Percentiles rank a stretch among this genome's conserved stretches.
phyloP scores from a whole-genome alignment of 1,284 basidiomycete species.

The Termitomyces sp. region DNA sequence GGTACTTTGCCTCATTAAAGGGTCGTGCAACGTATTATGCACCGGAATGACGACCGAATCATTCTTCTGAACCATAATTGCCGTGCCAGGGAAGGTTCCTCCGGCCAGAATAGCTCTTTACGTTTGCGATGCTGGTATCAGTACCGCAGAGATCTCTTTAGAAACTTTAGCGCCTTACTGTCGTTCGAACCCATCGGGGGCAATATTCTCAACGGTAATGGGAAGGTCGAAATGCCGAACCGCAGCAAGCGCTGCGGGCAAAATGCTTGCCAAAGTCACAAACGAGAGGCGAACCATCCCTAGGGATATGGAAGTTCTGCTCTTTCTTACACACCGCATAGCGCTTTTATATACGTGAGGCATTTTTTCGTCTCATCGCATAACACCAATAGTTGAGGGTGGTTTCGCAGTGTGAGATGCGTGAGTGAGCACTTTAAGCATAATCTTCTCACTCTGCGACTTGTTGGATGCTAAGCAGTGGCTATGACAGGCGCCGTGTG shows the following conservation, averaged over 20 bases:
- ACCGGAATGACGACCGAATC: constrained; percentile 21
- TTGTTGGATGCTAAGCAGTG: not conserved
- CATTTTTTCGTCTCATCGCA: constrained; percentile 8
- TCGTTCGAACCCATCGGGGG: constrained; percentile 17
- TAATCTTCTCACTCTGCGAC: constrained; percentile 9
- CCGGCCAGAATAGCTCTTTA: constrained; percentile 18
- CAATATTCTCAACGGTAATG: constrained; percentile 9
- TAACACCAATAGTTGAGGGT: constrained; percentile 12
- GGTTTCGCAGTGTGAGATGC: constrained; percentile 18
- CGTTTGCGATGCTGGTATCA: not conserved
- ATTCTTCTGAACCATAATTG: constrained; percentile 19
- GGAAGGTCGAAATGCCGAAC: constrained; percentile 15
- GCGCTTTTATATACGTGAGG: constrained; percentile 16
- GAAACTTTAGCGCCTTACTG: constrained; percentile 2
- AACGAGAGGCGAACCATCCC: constrained; percentile 16
- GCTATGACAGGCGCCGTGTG: constrained; percentile 4
- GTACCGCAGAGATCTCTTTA: not conserved
- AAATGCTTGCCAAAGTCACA: constrained; percentile 9
- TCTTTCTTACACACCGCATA: not conserved
- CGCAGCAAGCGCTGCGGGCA: constrained; percentile 16
- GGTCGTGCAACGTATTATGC: constrained; percentile 18
- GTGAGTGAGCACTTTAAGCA: constrained; percentile 1
- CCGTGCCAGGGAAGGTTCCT: constrained; percentile 20
- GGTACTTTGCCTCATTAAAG: constrained; percentile 20
- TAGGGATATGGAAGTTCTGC: constrained; percentile 4